Conservation (phyloP, 2,329 filamentous ascomycete genomes). For the Calonectria henricotiae region DNA sequence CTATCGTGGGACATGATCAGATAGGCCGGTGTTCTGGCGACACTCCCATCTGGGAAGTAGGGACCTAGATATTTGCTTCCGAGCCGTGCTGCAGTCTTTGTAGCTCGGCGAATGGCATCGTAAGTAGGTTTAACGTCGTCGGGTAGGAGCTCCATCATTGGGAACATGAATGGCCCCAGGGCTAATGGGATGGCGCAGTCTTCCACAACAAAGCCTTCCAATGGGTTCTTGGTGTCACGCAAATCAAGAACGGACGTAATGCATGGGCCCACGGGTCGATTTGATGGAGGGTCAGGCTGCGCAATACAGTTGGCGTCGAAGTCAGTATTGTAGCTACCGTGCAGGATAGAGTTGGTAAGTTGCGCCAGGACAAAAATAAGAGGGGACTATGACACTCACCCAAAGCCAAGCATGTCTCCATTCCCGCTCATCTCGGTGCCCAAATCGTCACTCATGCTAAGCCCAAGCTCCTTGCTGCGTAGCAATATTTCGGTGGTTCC, state of each 20-base stretch:
- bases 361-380: neutral
- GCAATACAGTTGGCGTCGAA: constrained; percentile 72
- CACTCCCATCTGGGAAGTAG: constrained; percentile 70
- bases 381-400: constrained; percentile 56
- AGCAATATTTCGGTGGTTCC: constrained; percentile 79
- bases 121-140: constrained; percentile 59
- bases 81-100: constrained; percentile 36
- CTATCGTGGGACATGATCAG: constrained; percentile 79
- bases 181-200: constrained; percentile 75
- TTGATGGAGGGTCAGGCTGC: constrained; percentile 64
- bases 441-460: constrained; percentile 72
- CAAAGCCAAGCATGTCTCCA: constrained; percentile 77
- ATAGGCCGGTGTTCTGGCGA: constrained; percentile 76
- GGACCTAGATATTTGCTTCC: constrained; percentile 74
- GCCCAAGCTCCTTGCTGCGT: constrained; percentile 72
- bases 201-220: constrained; percentile 77
- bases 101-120: constrained; percentile 23
- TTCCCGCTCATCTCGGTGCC: constrained; percentile 77
- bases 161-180: constrained; percentile 70
- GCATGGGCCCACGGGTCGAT: constrained; percentile 73
- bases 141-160: constrained; percentile 65
- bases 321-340: constrained; percentile 72
- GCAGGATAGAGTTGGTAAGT: neutral
- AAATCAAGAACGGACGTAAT: constrained; percentile 77
- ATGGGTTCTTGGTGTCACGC: constrained; percentile 67